A percentile compares a stretch with the other conserved stretches of the same genome.
Conservation (phyloP, 768 basidiomycete species). For the Termitomyces sp. region DNA sequence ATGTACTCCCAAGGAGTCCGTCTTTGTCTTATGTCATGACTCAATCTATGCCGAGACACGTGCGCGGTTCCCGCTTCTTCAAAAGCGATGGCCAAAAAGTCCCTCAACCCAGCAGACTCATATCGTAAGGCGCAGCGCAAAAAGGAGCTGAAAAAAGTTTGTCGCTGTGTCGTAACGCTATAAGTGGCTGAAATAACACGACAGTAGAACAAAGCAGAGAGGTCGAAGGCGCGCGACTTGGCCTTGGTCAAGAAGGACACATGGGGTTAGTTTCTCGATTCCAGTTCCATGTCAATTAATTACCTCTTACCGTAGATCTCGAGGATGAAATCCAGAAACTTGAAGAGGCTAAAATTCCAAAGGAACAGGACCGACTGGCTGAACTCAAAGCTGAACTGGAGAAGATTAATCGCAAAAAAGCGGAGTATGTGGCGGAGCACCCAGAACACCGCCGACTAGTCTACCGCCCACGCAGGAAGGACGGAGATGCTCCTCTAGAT, state of each 20-base stretch:
- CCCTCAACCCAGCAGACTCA: slow-evolving; percentile 91
- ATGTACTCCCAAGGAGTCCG: slow-evolving; percentile 12
- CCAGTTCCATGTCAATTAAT: neutral
- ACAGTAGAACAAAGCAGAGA: slow-evolving; percentile 87
- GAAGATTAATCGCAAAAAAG: slow-evolving; percentile 81
- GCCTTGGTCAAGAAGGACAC: slow-evolving; percentile 95
- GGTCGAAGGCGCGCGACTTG: slow-evolving; percentile 80
- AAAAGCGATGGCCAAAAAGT: slow-evolving; percentile 76
- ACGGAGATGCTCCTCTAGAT: slow-evolving; percentile 36
- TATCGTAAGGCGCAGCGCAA: slow-evolving; percentile 91
- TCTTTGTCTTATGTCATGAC: slow-evolving; percentile 28
- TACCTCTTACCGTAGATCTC: slow-evolving; percentile 45
- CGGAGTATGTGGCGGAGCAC: slow-evolving; percentile 88
- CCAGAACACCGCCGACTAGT: slow-evolving; percentile 89
- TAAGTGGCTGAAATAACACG: slow-evolving; percentile 19
- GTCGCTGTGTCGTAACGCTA: slow-evolving; percentile 15
- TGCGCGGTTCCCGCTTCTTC: slow-evolving; percentile 21
- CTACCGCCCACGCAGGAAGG: slow-evolving; percentile 52
- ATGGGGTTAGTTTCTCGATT: slow-evolving; percentile 41
- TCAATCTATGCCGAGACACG: slow-evolving; percentile 28
- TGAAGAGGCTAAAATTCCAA: slow-evolving; percentile 39
- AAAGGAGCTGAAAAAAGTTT: slow-evolving; percentile 93
- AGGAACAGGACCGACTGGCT: slow-evolving; percentile 59
- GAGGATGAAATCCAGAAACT: slow-evolving; percentile 76
- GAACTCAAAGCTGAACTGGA: slow-evolving; percentile 75